Evolutionary conservation across 345 rosid species (phyloP).

Genomic region (Brassica juncea): DNA sequence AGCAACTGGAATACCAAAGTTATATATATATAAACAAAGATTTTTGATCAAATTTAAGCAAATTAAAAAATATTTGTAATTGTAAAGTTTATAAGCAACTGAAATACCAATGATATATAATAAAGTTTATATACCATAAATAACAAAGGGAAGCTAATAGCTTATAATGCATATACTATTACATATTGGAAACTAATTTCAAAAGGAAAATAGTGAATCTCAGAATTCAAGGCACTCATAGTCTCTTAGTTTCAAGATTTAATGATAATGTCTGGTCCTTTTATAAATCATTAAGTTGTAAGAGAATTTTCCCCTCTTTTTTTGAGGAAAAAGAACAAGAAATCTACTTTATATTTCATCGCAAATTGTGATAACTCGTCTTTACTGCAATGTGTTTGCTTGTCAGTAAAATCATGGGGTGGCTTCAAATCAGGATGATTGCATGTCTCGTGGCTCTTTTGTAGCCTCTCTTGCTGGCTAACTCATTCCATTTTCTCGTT

Average conservation of each 20-base stretch:
- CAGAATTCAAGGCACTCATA: slow-evolving; percentile 37
- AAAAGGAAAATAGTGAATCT: slow-evolving; percentile 28
- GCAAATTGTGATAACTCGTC: slow-evolving; percentile 32
- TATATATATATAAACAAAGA: background rate
- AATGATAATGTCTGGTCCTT: slow-evolving; percentile 40
- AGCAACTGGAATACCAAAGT: background rate
- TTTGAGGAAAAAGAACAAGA: background rate
- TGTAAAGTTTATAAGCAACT: background rate
- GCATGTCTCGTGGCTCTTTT: slow-evolving; percentile 41
- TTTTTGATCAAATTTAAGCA: background rate
- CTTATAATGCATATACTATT: too few relatives aligned
- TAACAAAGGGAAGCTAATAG: background rate
- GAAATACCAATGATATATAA: background rate
- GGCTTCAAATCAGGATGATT: slow-evolving; percentile 39
- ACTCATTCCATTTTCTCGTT: slow-evolving; percentile 32
- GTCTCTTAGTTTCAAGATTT: slow-evolving; percentile 34
- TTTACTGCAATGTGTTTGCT: slow-evolving; percentile 40
- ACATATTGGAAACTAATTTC: background rate
- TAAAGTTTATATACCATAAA: background rate
- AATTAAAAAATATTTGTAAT: background rate
- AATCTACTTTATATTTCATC: slow-evolving; percentile 29
- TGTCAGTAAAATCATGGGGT: slow-evolving; percentile 45
- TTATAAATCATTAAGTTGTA: slow-evolving; percentile 37
- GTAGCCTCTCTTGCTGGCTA: slow-evolving; percentile 33
- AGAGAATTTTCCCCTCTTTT: slow-evolving; percentile 15